Conservation (phyloP, 1,139 yeast genomes). For the Pneumocystis murina region DNA sequence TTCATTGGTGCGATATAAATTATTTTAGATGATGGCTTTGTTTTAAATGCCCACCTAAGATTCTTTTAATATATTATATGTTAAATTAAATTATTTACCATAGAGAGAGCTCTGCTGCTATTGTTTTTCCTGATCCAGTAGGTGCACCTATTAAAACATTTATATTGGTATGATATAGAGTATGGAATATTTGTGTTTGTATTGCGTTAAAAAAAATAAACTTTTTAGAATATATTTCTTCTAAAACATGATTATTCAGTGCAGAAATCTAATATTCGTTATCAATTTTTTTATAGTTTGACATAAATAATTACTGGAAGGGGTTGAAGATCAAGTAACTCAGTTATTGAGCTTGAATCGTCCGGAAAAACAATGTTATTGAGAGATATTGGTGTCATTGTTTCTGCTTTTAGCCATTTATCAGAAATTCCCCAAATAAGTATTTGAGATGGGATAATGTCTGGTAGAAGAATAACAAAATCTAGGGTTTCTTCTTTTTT, state of each 20-base stretch:
- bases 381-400: slow-evolving; percentile 64
- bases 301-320: slow-evolving; percentile 34
- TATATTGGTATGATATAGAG: slow-evolving; percentile 62
- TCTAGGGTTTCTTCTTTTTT: slow-evolving; percentile 55
- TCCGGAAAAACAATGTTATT: slow-evolving; percentile 82
- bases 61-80: slow-evolving; percentile 1
- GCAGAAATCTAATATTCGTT: slow-evolving; percentile 35
- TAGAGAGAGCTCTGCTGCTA: slow-evolving; percentile 90
- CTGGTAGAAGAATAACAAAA: slow-evolving; percentile 80
- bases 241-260: slow-evolving; percentile 51
- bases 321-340: slow-evolving; percentile 66
- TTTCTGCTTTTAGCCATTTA: slow-evolving; percentile 78
- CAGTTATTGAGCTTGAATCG: slow-evolving; percentile 73
- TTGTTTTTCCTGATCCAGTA: slow-evolving; percentile 96
- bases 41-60: slow-evolving; percentile 13
- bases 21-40: slow-evolving; percentile 16
- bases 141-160: slow-evolving; percentile 94
- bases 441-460: slow-evolving; percentile 79
- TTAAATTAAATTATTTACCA: slow-evolving; percentile 54
- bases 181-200: slow-evolving; percentile 95
- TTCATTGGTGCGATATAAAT: slow-evolving; percentile 95
- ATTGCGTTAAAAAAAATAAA: slow-evolving; percentile 90
- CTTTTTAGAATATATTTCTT: slow-evolving; percentile 46
- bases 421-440: slow-evolving; percentile 69
- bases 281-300: not conserved